A percentile compares a stretch with the other conserved stretches of the same genome.
Evolutionary conservation across 139 green algal species (phyloP).

Genomic region (Picochlorum sp.): DNA sequence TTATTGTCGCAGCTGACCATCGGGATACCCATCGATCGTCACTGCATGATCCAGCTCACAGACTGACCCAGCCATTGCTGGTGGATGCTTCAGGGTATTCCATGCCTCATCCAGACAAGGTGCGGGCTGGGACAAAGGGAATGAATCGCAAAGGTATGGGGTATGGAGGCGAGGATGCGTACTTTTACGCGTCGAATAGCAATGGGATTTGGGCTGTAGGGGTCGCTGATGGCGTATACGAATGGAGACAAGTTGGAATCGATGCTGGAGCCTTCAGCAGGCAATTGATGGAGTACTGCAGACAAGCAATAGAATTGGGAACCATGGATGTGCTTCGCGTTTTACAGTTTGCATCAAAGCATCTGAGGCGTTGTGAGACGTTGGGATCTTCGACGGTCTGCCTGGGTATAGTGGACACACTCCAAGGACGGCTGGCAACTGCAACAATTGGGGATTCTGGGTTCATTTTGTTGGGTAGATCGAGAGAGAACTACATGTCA

Average conservation of each 20-base stretch:
- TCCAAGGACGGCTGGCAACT: conserved; percentile 50
- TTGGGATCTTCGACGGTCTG: conserved; percentile 71
- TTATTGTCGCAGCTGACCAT: not conserved
- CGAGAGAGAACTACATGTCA: not conserved
- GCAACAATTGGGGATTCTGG: conserved; percentile 84
- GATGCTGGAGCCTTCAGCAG: conserved; percentile 70
- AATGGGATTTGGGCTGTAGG: conserved; percentile 67
- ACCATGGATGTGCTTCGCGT: conserved; percentile 22
- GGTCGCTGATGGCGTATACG: conserved; percentile 89
- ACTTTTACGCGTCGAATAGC: conserved; percentile 60
- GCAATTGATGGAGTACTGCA: conserved; percentile 47
- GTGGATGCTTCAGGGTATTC: conserved; percentile 36
- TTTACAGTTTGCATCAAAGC: conserved; percentile 23
- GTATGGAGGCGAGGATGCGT: conserved; percentile 79
- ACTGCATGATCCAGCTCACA: conserved; percentile 45
- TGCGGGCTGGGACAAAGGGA: conserved; percentile 50
- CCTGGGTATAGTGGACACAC: conserved; percentile 66
- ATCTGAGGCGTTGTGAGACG: conserved; percentile 23
- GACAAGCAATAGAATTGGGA: conserved; percentile 36
- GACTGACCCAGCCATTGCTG: conserved; percentile 45
- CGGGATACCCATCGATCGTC: not conserved
- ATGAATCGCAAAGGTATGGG: conserved; percentile 61
- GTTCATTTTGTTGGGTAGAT: conserved; percentile 61
- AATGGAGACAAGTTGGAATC: conserved; percentile 78
- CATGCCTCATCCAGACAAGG: conserved; percentile 88